Conservation (phyloP, 805 yeast species). For the Zygosaccharomyces bailii region DNA sequence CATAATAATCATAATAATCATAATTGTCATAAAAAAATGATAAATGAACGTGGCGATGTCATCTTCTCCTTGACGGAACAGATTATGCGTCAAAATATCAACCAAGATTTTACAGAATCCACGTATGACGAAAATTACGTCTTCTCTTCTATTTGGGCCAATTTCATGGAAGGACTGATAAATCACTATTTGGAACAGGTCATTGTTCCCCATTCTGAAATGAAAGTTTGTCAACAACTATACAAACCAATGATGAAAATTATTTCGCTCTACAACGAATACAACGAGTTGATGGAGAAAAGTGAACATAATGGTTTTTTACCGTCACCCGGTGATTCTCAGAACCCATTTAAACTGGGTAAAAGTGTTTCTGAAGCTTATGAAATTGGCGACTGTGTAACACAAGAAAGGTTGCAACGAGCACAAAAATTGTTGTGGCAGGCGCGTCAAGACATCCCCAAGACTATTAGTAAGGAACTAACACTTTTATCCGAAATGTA, state of each 20-base stretch:
- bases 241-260: constrained; percentile 39
- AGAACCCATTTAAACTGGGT: constrained; percentile 1
- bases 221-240: constrained; percentile 37
- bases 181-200: constrained; percentile 37
- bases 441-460: constrained; percentile 37
- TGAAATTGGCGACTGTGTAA: constrained; percentile 13
- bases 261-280: constrained; percentile 36
- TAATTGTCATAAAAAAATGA: background rate
- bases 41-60: constrained; percentile 7
- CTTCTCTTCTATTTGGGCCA: constrained; percentile 39
- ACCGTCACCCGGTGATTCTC: constrained; percentile 13
- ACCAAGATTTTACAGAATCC: constrained; percentile 32
- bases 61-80: constrained; percentile 32
- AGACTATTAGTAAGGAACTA: constrained; percentile 35
- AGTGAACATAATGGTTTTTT: constrained; percentile 36
- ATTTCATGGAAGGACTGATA: constrained; percentile 39
- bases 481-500: constrained; percentile 37
- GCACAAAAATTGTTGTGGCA: constrained; percentile 35
- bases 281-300: constrained; percentile 36
- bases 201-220: constrained; percentile 37
- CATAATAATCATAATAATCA: background rate
- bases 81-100: constrained; percentile 35
- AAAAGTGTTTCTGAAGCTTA: constrained; percentile 1
- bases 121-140: constrained; percentile 36
- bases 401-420: constrained; percentile 31